phyloP scores from a whole-genome alignment of 208 protist genomes.

The Trypanosoma mega region DNA sequence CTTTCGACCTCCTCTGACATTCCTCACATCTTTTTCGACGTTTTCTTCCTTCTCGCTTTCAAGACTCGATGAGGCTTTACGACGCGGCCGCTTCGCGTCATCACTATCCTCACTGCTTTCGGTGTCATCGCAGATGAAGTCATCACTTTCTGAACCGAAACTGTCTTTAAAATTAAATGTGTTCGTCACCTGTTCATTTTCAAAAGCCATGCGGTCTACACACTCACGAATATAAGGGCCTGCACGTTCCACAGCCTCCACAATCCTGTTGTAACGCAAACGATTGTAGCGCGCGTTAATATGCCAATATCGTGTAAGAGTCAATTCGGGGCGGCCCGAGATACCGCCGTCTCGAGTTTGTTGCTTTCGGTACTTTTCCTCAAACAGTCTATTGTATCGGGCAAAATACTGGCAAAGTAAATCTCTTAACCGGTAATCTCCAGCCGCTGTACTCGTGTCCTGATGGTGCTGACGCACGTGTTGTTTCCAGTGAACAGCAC shows the following conservation, averaged over 20 bases:
- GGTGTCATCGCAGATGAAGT: slow-evolving; percentile 26
- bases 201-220: slow-evolving; percentile 40
- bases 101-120: slow-evolving; percentile 5
- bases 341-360: neutral
- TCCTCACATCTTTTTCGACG: no score
- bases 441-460: slow-evolving; percentile 28
- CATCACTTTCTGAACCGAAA: slow-evolving; percentile 13
- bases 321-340: slow-evolving; percentile 30
- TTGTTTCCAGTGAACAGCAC: slow-evolving; percentile 46
- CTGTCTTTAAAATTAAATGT: slow-evolving; percentile 23
- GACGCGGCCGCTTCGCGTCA: slow-evolving; percentile 5
- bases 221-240: slow-evolving; percentile 36
- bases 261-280: slow-evolving; percentile 83
- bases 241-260: slow-evolving; percentile 55
- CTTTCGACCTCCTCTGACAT: slow-evolving; percentile 3
- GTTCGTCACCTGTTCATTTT: slow-evolving; percentile 35
- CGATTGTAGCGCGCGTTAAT: slow-evolving; percentile 80
- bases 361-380: slow-evolving; percentile 36
- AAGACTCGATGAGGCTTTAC: slow-evolving; percentile 10
- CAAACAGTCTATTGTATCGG: slow-evolving; percentile 66
- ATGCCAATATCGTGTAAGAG: slow-evolving; percentile 76
- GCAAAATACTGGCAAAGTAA: slow-evolving; percentile 73
- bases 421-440: slow-evolving; percentile 72
- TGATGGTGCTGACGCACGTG: slow-evolving; percentile 66
- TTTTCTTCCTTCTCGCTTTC: slow-evolving; percentile 9